These are phyloP conservation scores for Termitomyces eurrhizus DNA, from an alignment of 768 basidiomycete species.

Conservation along the genomic window DNA sequence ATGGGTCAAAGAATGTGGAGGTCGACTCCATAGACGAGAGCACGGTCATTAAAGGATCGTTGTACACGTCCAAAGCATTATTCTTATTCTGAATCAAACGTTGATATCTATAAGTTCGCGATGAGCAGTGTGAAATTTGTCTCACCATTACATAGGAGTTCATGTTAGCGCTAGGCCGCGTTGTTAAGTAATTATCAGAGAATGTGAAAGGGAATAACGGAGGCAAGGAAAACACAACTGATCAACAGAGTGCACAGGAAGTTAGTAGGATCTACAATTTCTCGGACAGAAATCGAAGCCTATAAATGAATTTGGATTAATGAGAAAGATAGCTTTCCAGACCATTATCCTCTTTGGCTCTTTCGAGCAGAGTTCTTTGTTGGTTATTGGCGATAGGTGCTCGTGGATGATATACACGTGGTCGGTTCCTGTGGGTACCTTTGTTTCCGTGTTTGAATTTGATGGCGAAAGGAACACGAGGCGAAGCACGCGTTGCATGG, in stretches of 20 bases:
- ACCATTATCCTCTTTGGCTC: slow-evolving; percentile 12
- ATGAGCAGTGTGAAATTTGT: not conserved
- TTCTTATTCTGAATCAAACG: slow-evolving; percentile 6
- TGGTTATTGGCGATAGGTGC: slow-evolving; percentile 9
- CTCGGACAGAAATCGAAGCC: not conserved
- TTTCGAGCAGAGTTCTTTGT: slow-evolving; percentile 8
- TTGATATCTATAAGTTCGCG: not conserved
- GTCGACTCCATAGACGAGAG: slow-evolving; percentile 8
- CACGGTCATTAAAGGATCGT: slow-evolving; percentile 10
- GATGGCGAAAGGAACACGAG: not conserved
- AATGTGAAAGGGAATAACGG: slow-evolving; percentile 4
- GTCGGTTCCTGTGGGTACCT: slow-evolving; percentile 4
- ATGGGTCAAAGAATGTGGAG: slow-evolving; percentile 16
- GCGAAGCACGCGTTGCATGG: not conserved
- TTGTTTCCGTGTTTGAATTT: not conserved
- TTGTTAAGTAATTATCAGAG: slow-evolving; percentile 6
- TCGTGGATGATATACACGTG: not conserved
- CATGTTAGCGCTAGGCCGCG: slow-evolving; percentile 15
- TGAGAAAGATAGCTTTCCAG: not conserved
- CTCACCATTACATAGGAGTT: slow-evolving; percentile 14
- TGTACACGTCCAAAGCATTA: slow-evolving; percentile 10
- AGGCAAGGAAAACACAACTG: slow-evolving; percentile 7
- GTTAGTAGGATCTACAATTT: not conserved
- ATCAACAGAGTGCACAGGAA: slow-evolving; percentile 17
- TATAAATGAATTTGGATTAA: slow-evolving; percentile 9